A percentile compares a stretch with the other conserved stretches of the same genome.
phyloP scores from a whole-genome alignment of 1,284 basidiomycete genomes.

The Puccinia coronata region DNA sequence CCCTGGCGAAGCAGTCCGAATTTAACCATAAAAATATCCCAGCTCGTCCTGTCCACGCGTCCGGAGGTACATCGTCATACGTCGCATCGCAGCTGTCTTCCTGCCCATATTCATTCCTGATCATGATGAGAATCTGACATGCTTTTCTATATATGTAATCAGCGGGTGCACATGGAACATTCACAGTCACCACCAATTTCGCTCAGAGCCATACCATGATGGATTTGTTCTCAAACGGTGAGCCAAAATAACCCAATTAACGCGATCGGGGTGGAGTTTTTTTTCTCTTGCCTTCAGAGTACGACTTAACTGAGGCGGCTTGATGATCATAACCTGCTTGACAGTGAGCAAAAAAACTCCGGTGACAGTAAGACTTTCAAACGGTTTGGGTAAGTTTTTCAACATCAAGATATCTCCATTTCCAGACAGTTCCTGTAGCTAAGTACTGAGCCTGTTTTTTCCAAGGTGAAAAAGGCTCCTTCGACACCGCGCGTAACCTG shows the following conservation, averaged over 20 bases:
- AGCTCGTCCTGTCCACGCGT: slow-evolving; percentile 21
- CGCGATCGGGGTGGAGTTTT: not conserved
- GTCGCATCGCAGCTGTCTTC: not conserved
- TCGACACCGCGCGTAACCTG: slow-evolving; percentile 45
- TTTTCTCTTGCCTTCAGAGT: not conserved
- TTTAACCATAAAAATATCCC: slow-evolving; percentile 36
- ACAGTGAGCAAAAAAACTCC: slow-evolving; percentile 23
- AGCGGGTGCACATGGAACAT: slow-evolving; percentile 42
- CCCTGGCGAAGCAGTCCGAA: slow-evolving; percentile 11
- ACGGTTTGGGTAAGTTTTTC: slow-evolving; percentile 25
- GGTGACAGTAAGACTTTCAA: slow-evolving; percentile 35
- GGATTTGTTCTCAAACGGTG: slow-evolving; percentile 26
- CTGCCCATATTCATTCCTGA: not conserved
- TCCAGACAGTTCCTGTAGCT: not conserved
- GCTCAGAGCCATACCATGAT: slow-evolving; percentile 39
- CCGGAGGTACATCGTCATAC: slow-evolving; percentile 2
- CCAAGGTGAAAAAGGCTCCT: slow-evolving; percentile 35
- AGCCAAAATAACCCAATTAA: not conserved
- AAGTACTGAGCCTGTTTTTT: not conserved
- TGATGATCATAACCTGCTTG: not conserved
- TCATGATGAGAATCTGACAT: too few relatives aligned
- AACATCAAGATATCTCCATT: not conserved
- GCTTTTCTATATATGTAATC: not conserved
- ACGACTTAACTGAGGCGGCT: not conserved
- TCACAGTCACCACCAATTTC: slow-evolving; percentile 45